A percentile compares a stretch with the other conserved stretches of the same genome.
Conservation (phyloP, 78 protist genomes). For the Mastigamoeba balamuthi region DNA sequence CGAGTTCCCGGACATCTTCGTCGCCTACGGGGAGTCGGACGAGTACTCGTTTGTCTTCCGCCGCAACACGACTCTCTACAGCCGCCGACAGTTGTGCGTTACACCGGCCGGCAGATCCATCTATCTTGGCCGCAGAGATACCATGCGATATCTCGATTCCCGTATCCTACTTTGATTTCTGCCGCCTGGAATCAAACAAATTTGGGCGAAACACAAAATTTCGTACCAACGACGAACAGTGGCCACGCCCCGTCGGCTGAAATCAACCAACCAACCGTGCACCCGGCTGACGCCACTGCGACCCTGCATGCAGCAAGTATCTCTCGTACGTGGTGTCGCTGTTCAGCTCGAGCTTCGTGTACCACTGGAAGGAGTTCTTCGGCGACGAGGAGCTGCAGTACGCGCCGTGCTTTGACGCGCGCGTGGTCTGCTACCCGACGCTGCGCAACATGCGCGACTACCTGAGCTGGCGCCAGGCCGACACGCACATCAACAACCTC, state of each 20-base stretch:
- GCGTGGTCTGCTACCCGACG: slow-evolving; percentile 78
- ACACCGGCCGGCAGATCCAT: background rate
- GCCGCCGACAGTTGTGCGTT: slow-evolving; percentile 6
- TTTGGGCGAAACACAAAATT: too few species aligned
- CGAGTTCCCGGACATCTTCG: slow-evolving; percentile 47
- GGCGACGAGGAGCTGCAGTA: slow-evolving; percentile 24
- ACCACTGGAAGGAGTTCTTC: slow-evolving; percentile 47
- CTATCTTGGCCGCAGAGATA: too few species aligned
- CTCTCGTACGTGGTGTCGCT: slow-evolving; percentile 36
- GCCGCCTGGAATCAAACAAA: slow-evolving; percentile 10
- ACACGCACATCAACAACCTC: slow-evolving; percentile 78
- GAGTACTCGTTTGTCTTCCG: slow-evolving; percentile 48
- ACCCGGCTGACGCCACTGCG: slow-evolving; percentile 13
- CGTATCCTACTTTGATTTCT: background rate
- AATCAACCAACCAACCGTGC: too few species aligned
- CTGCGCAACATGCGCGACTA: slow-evolving; percentile 55
- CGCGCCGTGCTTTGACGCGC: slow-evolving; percentile 80
- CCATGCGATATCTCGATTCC: background rate
- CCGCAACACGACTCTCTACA: background rate
- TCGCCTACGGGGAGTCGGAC: slow-evolving; percentile 81
- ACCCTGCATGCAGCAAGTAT: slow-evolving; percentile 41
- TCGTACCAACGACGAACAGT: too few species aligned
- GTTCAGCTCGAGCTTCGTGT: slow-evolving; percentile 50
- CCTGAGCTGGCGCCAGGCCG: slow-evolving; percentile 71
- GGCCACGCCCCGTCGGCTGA: too few species aligned